These are phyloP conservation scores for Blepharisma japonicum DNA, from an alignment of 73 alveolate species.

Conservation along the genomic window DNA sequence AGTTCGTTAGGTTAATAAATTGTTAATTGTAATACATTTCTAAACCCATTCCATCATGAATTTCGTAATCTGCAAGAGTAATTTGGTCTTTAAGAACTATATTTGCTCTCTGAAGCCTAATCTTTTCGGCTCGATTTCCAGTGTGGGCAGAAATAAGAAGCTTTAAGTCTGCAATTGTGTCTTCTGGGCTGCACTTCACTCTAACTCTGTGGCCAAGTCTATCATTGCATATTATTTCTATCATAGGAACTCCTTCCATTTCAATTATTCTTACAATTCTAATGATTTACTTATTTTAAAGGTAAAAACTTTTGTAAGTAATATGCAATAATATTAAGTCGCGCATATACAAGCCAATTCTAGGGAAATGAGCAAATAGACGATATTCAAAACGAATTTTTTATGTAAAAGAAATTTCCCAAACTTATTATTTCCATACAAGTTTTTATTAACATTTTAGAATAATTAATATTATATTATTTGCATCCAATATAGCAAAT, in stretches of 20 bases:
- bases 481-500: too few species aligned
- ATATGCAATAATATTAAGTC: neutral
- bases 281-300: neutral
- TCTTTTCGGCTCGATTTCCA: conserved; percentile 82
- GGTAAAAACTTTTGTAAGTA: neutral
- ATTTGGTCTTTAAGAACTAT: conserved; percentile 77
- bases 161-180: conserved; percentile 72
- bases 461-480: too few species aligned
- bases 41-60: conserved; percentile 75
- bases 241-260: conserved; percentile 46
- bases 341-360: too few species aligned
- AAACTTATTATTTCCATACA: too few species aligned
- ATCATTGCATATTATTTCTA: conserved; percentile 83
- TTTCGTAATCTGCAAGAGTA: conserved; percentile 86
- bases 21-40: conserved; percentile 84
- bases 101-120: conserved; percentile 72
- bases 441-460: too few species aligned
- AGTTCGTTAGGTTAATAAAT: too few species aligned
- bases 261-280: conserved; percentile 28
- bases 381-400: too few species aligned
- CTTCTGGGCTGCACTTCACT: conserved; percentile 82
- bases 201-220: conserved; percentile 86
- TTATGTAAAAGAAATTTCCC: too few species aligned
- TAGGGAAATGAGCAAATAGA: too few species aligned
- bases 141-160: conserved; percentile 78